These are phyloP conservation scores for Psophocarpus tetragonolobus DNA, from an alignment of 306 rosid genomes.

Conservation along the genomic window DNA sequence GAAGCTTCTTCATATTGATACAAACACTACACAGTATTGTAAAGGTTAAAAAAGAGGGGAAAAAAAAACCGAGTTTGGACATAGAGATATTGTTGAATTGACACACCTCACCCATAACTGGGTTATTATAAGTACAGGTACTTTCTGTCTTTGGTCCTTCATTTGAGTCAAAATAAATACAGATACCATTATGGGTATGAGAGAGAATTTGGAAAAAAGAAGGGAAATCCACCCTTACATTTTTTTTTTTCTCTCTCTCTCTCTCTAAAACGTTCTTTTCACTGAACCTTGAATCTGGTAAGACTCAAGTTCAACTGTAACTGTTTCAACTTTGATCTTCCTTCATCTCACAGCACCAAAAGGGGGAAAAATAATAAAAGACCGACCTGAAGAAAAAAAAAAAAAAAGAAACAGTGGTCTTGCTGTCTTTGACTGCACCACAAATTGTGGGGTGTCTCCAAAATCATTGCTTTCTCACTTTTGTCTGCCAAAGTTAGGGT, in stretches of 20 bases:
- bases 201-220: not conserved
- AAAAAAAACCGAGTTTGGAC: not conserved
- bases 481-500: slow-evolving; percentile 74
- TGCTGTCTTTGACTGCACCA: slow-evolving; percentile 59
- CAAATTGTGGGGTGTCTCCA: slow-evolving; percentile 69
- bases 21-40: not conserved
- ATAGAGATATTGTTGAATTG: not conserved
- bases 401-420: slow-evolving; percentile 9
- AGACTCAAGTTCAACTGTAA: slow-evolving; percentile 28
- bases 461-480: slow-evolving; percentile 80
- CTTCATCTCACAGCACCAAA: slow-evolving; percentile 28
- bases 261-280: slow-evolving; percentile 45
- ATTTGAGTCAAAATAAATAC: slow-evolving; percentile 11
- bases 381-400: slow-evolving; percentile 8
- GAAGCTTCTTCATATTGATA: slow-evolving; percentile 41
- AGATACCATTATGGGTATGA: not conserved
- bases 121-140: not conserved
- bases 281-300: slow-evolving; percentile 44
- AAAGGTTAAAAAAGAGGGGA: not conserved
- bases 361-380: not conserved
- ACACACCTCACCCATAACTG: not conserved
- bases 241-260: slow-evolving; percentile 5
- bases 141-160: not conserved
- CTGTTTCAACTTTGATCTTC: slow-evolving; percentile 46
- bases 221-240: slow-evolving; percentile 30